Conservation (phyloP, 805 yeast species). For the Wickerhamiella shivajii region DNA sequence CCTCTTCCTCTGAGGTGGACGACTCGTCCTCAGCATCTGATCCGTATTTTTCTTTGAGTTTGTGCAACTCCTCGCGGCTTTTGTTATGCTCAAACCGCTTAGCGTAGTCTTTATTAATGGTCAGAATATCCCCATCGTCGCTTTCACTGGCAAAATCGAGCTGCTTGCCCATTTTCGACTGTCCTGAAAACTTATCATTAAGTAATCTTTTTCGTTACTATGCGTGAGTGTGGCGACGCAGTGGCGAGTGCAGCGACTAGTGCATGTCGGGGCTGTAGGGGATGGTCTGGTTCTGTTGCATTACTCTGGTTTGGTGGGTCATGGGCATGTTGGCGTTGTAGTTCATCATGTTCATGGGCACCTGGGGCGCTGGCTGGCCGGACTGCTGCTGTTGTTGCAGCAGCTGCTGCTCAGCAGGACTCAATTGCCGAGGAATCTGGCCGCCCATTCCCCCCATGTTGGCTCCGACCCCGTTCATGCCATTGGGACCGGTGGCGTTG, state of each 20-base stretch:
- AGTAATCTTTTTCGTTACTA: too few species aligned
- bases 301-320: slow-evolving; percentile 2
- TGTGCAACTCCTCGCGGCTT: slow-evolving; percentile 21
- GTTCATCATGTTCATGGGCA: slow-evolving; percentile 4
- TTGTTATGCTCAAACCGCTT: slow-evolving; percentile 22
- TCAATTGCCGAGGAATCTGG: slow-evolving; percentile 1
- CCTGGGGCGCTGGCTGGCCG: slow-evolving; percentile 1
- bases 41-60: slow-evolving; percentile 20
- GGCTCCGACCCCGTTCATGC: not conserved
- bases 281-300: slow-evolving; percentile 6
- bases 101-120: slow-evolving; percentile 14
- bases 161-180: not conserved
- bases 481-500: slow-evolving; percentile 5
- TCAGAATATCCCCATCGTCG: slow-evolving; percentile 1
- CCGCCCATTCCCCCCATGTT: slow-evolving; percentile 2
- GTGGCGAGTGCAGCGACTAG: too few species aligned
- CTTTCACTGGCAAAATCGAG: slow-evolving; percentile 3
- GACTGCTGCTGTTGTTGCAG: not conserved
- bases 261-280: too few species aligned
- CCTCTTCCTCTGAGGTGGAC: slow-evolving; percentile 57
- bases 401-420: not conserved
- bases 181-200: too few species aligned
- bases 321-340: slow-evolving; percentile 3
- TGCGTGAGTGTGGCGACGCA: too few species aligned
- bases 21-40: slow-evolving; percentile 25